Evolutionary conservation across 805 yeast genomes (phyloP), one percentile per base, ranked within the genome.

Genomic region (Lipomyces orientalis): DNA sequence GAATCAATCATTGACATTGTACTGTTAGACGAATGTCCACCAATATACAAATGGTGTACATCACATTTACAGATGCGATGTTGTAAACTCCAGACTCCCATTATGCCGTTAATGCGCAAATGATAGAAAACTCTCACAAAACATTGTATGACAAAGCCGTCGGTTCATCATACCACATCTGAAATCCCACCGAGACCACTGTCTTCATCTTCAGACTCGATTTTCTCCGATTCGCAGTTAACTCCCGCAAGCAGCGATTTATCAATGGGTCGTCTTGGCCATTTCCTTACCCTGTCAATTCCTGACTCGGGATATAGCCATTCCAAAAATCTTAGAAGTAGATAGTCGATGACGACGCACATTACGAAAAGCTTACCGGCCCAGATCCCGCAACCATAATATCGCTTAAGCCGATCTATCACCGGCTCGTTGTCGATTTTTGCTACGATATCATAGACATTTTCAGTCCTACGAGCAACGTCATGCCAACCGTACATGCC

Each of bases 401-500:
- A 88, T 63, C 87, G 85, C 67, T 82, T 83, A 46, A 94, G 78
- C 72, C 94, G 83, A 35, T 82, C 83, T 7, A 88, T 72, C 68
- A 91, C 79, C 0, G 88, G 84, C 69, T 85, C 86, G 58, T 85
- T 82, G 2, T 69, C 68, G 22, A 49, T 54, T 19, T 80, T 78
- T 0, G 75, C 70, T 8, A 81, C 75, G 56, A 83, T 81, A 59
- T 87, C 81, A 78, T 95, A 95, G 3, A 95, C 97, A 19, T 79
- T 80, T 73, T 91, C 96, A 0, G 99, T 95, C 58, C 99, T 81
- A 59, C 79, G 79, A 0, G 99, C 98, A 25, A 95, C 90, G 74
- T 93, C 90, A 64, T 81, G 81, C 99, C 99, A 95, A 74, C 91
- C 90, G 78, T 95, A 95, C 95, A 95, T 91, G 46, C 81, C 77